Conservation (phyloP, 352 stramenopile genomes). For the Phytophthora citrophthora region DNA sequence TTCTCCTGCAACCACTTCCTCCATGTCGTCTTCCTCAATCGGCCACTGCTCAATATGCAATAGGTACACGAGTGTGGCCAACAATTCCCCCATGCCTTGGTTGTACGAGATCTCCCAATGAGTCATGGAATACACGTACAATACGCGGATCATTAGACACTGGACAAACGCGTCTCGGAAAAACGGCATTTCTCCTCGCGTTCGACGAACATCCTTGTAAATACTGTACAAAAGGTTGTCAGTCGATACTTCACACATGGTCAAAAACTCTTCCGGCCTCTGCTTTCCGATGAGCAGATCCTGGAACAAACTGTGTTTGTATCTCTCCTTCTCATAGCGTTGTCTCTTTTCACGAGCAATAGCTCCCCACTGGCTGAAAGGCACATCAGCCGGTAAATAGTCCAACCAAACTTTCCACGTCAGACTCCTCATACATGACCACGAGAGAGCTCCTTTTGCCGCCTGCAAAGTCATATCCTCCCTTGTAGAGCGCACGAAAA, state of each 20-base stretch:
- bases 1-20: conserved; percentile 22
- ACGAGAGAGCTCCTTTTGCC: conserved; percentile 67
- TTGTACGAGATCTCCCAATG: conserved; percentile 82
- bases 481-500: conserved; percentile 62
- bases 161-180: conserved; percentile 60
- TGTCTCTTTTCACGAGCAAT: conserved; percentile 43
- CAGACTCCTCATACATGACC: conserved; percentile 76
- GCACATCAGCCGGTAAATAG: conserved; percentile 49
- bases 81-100: conserved; percentile 81
- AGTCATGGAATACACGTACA: conserved; percentile 74
- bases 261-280: conserved; percentile 52
- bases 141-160: conserved; percentile 61
- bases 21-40: conserved; percentile 12
- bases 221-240: conserved; percentile 71
- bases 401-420: conserved; percentile 80
- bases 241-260: conserved; percentile 51
- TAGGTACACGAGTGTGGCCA: conserved; percentile 75
- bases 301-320: conserved; percentile 42
- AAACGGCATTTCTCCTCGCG: conserved; percentile 63
- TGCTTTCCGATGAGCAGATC: conserved; percentile 37
- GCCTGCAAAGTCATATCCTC: conserved; percentile 62
- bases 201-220: conserved; percentile 76
- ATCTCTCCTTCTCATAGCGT: conserved; percentile 48
- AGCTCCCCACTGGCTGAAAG: conserved; percentile 55
- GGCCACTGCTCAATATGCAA: conserved; percentile 77